Percentiles rank a stretch among this genome's conserved stretches.
These are phyloP conservation scores for Hydrangea macrophylla DNA, from an alignment of 148 eudicot genomes.

Conservation along the genomic window DNA sequence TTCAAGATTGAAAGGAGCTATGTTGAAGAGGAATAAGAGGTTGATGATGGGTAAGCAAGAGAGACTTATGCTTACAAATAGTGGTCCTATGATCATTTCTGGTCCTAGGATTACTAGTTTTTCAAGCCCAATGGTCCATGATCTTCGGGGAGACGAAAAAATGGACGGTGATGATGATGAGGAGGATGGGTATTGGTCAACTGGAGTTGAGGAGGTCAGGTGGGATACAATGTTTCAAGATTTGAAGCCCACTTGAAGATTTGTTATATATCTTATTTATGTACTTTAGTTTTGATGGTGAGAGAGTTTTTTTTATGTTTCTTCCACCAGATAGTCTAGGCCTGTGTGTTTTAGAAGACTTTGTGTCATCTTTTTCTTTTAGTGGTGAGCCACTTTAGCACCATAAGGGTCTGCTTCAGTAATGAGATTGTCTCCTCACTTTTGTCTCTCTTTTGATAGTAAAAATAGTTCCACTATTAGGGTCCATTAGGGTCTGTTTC, in stretches of 20 bases:
- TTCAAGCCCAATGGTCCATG: constrained; percentile 52
- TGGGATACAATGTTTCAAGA: constrained; percentile 89
- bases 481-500: too few species aligned
- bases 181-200: constrained; percentile 50
- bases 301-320: constrained; percentile 11
- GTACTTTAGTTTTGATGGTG: constrained; percentile 21
- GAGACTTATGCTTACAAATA: constrained; percentile 47
- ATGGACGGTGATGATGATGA: constrained; percentile 30
- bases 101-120: constrained; percentile 45
- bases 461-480: too few species aligned
- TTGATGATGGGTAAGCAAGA: constrained; percentile 25
- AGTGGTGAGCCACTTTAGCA: neutral
- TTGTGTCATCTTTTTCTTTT: too few species aligned
- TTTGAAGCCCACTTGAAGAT: constrained; percentile 58
- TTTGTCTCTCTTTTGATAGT: too few species aligned
- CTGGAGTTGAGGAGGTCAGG: constrained; percentile 54
- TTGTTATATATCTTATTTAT: too few species aligned
- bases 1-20: constrained; percentile 56
- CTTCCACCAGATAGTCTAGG: constrained; percentile 5
- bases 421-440: neutral
- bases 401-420: neutral
- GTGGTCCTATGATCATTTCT: constrained; percentile 24
- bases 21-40: constrained; percentile 46
- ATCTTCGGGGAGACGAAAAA: constrained; percentile 19
- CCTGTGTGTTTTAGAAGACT: neutral